Evolutionary conservation across 2,329 filamentous ascomycete genomes (phyloP).

Genomic region (Podosphaera xanthii): DNA sequence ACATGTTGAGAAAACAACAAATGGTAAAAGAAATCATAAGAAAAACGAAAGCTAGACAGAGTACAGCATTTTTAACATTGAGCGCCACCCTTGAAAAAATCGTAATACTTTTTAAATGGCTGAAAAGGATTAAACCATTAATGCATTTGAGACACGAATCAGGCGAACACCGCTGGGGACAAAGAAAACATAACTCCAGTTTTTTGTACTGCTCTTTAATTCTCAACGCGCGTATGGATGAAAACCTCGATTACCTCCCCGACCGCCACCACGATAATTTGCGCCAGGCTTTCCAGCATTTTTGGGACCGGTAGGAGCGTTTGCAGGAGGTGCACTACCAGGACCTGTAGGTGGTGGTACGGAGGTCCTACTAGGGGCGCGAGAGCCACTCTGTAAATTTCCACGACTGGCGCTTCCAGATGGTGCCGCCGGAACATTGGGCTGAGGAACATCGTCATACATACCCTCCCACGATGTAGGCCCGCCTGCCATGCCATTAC

Average conservation of each 20-base stretch:
- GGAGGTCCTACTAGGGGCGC: constrained; percentile 14
- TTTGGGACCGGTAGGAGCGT: constrained; percentile 85
- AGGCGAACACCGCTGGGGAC: not conserved
- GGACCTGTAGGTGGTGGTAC: constrained; percentile 15
- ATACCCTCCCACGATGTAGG: constrained; percentile 92
- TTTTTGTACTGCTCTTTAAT: not conserved
- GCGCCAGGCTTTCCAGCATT: constrained; percentile 80
- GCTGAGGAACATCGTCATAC: constrained; percentile 89
- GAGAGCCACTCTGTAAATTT: constrained; percentile 7
- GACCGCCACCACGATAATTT: constrained; percentile 78
- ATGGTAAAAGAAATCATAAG: not conserved
- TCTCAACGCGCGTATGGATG: constrained; percentile 42
- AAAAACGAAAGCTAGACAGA: not conserved
- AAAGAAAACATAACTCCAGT: not conserved
- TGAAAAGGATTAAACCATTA: not conserved
- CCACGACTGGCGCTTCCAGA: constrained; percentile 21
- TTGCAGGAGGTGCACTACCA: constrained; percentile 41
- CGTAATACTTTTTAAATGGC: not conserved
- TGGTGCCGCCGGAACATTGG: constrained; percentile 26
- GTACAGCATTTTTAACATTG: not conserved
- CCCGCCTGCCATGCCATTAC: constrained; percentile 31
- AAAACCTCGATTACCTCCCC: constrained; percentile 52
- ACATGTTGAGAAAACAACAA: not conserved
- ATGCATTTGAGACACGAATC: not conserved
- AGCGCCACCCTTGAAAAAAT: not conserved